Evolutionary conservation across 2,329 filamentous ascomycete genomes (phyloP).

Genomic region (Elsinoe perseae): DNA sequence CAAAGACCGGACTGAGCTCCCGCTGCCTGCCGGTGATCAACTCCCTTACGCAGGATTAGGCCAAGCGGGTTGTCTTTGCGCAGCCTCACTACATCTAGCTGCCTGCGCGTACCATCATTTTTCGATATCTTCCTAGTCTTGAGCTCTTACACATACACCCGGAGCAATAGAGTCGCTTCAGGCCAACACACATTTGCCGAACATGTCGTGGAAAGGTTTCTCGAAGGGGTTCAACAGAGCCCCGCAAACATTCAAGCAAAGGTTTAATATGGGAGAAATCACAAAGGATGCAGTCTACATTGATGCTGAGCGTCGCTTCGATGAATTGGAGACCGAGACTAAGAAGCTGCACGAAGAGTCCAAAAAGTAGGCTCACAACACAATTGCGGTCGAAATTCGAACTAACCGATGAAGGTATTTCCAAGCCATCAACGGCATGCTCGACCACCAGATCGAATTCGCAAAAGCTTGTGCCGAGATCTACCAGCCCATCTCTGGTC

Average conservation of each 20-base stretch:
- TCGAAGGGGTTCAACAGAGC: constrained; percentile 81
- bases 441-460: constrained; percentile 95
- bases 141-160: neutral
- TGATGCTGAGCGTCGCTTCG: constrained; percentile 87
- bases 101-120: constrained; percentile 9
- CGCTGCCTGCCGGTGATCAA: constrained; percentile 4
- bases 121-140: neutral
- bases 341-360: constrained; percentile 96
- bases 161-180: constrained; percentile 4
- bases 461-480: constrained; percentile 92
- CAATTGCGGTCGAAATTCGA: neutral
- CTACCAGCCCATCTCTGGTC: constrained; percentile 95
- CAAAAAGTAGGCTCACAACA: constrained; percentile 53
- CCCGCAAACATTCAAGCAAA: constrained; percentile 83
- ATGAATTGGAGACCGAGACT: constrained; percentile 89
- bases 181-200: constrained; percentile 20
- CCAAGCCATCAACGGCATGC: constrained; percentile 95
- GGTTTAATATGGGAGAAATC: constrained; percentile 91
- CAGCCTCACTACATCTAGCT: constrained; percentile 11
- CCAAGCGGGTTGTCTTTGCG: constrained; percentile 13
- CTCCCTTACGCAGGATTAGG: neutral
- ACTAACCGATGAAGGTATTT: constrained; percentile 55
- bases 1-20: neutral
- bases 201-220: constrained; percentile 96
- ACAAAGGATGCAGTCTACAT: constrained; percentile 93